Evolutionary conservation across 2,329 filamentous ascomycete genomes (phyloP).

Genomic region (Juglanconis oblonga): DNA sequence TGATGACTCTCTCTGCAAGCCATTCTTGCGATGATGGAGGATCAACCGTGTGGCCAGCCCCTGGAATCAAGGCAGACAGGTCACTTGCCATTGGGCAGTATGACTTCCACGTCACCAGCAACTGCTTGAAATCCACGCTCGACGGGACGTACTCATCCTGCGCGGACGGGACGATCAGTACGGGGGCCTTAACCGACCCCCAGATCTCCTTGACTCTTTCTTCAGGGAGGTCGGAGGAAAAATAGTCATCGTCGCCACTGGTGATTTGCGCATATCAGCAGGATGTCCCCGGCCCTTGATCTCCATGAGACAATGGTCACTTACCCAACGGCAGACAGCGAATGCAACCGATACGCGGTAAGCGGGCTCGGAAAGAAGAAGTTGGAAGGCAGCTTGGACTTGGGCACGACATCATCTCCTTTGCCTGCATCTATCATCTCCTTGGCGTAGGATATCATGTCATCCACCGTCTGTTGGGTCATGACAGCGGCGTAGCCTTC

Average conservation of each 20-base stretch:
- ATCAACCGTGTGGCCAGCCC: constrained; percentile 49
- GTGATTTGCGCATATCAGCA: background rate
- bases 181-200: constrained; percentile 55
- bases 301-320: constrained; percentile 22
- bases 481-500: constrained; percentile 55
- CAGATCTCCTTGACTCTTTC: constrained; percentile 62
- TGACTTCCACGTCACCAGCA: constrained; percentile 56
- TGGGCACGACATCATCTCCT: constrained; percentile 52
- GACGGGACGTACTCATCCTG: constrained; percentile 64
- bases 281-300: background rate
- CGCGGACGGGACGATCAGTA: constrained; percentile 64
- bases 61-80: constrained; percentile 52
- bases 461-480: constrained; percentile 39
- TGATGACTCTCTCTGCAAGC: constrained; percentile 44
- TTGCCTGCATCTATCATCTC: constrained; percentile 54
- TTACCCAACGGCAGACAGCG: constrained; percentile 49
- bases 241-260: constrained; percentile 80
- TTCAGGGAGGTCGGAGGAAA: constrained; percentile 71
- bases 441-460: constrained; percentile 46
- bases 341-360: constrained; percentile 51
- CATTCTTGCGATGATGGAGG: constrained; percentile 44
- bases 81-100: constrained; percentile 45
- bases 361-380: constrained; percentile 43
- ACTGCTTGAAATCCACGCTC: constrained; percentile 52
- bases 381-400: constrained; percentile 37